Evolutionary conservation across 2,329 filamentous ascomycete genomes (phyloP), one percentile per base, ranked within the genome.

Genomic region (Exophiala dermatitidis): DNA sequence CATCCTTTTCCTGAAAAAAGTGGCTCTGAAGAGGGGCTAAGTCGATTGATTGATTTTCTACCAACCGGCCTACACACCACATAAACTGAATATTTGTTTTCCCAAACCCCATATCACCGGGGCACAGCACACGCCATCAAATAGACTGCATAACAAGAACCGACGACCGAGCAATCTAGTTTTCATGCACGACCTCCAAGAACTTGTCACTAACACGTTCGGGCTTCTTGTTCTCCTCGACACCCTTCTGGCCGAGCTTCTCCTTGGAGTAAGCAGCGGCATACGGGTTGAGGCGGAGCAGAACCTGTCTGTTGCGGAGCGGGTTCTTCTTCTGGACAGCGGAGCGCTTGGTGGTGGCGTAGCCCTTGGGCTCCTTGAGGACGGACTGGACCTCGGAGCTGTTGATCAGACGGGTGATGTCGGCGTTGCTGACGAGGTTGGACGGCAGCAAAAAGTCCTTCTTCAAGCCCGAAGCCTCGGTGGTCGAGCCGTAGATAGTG

Each of bases 311-410:
- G 87, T 98, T 98, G 78, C 81, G 82, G 66, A 98, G 90, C 70
- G 93, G 93, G 84, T 98, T 98, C 90, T 97, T 97, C 90, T 98
- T 98, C 84, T 96, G 91, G 65, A 95, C 89, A 70, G 81, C 77
- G 65, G 80, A 77, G 71, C 93, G 88, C 84, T 96, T 96, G 76
- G 90, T 94, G 71, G 84, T 77, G 71, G 89, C 83, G 66, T 86
- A 83, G 67, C 93, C 93, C 82, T 90, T 93, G 75, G 90, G 89
- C 59, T 86, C 89, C 68, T 87, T 85, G 70, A 98, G 84, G 56
- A 95, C 91, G 75, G 85, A 88, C 85, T 98, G 93, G 75, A 97
- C 86, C 80, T 98, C 93, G 70, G 88, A 90, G 70, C 86, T 91
- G 89, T 98, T 98, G 86, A 98, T 98, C 71, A 98, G 83, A 77